Base-by-base conservation (phyloP, 2,329 filamentous ascomycete genomes). In the Parastagonospora nodorum region DNA sequence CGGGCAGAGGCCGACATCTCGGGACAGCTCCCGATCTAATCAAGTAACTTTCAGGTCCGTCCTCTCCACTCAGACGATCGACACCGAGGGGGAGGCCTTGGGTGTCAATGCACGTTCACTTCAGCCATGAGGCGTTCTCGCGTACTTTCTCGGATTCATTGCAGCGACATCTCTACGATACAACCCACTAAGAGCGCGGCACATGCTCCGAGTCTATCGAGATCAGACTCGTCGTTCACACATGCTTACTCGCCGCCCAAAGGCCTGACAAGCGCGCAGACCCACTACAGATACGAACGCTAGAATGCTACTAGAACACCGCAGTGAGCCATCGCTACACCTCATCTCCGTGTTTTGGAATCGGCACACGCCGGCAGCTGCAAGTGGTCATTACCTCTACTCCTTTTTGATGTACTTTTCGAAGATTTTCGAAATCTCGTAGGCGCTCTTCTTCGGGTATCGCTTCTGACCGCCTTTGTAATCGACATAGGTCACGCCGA, bases 401-500 rank as follows among this genome's bases (percentile, higher is more conserved):
- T 73, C 80, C 76, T 87, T 87, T 77, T 84, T 81, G 59, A 92
- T 87, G 64, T 90, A 80, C 60, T 80, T 80, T 35, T 86, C 84
- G 71, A 94, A 93, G 55, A 92, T 81, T 50, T 84, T 80, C 59
- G 85, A 83, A 64, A 95, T 81, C 66, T 83, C 82, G 74, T 80
- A 83, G 15, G 89, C 90, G 72, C 89, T 94, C 83, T 92, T 90
- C 83, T 96, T 96, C 33, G 90, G 87, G 61, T 87, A 82, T 44
- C 90, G 80, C 78, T 87, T 89, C 80, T 95, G 91, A 19, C 85
- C 87, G 60, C 90, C 84, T 63, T 84, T 78, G 72, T 94, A 95
- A 75, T 95, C 90, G 45, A 95, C 90, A 70, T 82, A 94, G 6
- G 87, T 90, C 49, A 92, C 89, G 24, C 90, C 90, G 65, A 95